Conservation (phyloP, 2,329 filamentous ascomycete species). For the Akanthomyces muscarius region DNA sequence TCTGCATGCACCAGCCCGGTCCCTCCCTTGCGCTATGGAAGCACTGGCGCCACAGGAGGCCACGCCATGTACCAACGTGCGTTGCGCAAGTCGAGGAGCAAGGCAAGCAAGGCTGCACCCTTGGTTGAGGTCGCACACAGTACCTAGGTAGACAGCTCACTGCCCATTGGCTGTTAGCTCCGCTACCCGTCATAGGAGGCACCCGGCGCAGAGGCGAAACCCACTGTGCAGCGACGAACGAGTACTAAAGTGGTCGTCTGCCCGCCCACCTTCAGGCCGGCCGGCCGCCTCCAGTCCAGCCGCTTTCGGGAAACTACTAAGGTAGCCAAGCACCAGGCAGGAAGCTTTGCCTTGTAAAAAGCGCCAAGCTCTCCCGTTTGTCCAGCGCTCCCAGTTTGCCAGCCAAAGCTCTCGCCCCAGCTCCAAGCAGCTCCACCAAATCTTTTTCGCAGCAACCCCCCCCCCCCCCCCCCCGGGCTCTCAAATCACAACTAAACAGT, state of each 20-base stretch:
- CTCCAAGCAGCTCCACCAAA: conserved; percentile 9
- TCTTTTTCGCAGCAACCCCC: not conserved
- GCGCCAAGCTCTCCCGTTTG: not conserved
- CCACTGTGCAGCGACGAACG: not conserved
- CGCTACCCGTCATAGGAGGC: not conserved
- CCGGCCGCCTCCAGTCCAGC: conserved; percentile 4
- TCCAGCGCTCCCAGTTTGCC: not conserved
- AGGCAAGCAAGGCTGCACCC: conserved; percentile 12
- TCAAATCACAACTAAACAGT: conserved; percentile 6
- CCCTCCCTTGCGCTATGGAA: not conserved
- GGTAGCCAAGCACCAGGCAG: too few relatives aligned
- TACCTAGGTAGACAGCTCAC: not conserved
- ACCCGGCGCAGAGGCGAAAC: conserved; percentile 7
- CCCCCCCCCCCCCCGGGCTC: conserved; percentile 5
- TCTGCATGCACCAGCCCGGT: not conserved
- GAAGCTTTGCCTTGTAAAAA: not conserved
- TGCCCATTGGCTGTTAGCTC: conserved; percentile 11
- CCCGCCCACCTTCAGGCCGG: conserved; percentile 4
- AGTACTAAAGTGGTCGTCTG: conserved; percentile 15
- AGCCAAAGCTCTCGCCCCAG: not conserved
- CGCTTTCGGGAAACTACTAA: conserved; percentile 8
- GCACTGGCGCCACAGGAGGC: not conserved
- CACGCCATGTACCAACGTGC: not conserved
- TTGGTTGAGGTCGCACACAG: not conserved
- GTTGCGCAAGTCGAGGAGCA: conserved; percentile 3